These are phyloP conservation scores for Salix purpurea DNA, from an alignment of 345 rosid genomes.

Conservation along the genomic window DNA sequence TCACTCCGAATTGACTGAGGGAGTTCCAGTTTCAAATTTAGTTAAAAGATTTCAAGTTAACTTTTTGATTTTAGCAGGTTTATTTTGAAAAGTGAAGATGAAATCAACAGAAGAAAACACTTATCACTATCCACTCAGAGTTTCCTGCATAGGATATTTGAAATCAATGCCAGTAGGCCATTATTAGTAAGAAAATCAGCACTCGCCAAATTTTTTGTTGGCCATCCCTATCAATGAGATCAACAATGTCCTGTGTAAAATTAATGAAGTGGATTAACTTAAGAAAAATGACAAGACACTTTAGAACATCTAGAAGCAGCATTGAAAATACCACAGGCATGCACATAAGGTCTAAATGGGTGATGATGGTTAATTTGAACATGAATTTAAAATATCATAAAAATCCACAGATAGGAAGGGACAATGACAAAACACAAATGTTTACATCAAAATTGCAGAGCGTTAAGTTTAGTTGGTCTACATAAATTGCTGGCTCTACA, in stretches of 20 bases:
- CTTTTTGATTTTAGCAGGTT: background rate
- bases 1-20: background rate
- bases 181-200: slow-evolving; percentile 63
- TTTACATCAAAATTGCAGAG: background rate
- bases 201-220: slow-evolving; percentile 68
- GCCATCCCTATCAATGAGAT: slow-evolving; percentile 68
- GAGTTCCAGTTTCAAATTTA: background rate
- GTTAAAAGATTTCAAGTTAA: background rate
- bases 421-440: background rate
- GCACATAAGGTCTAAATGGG: background rate
- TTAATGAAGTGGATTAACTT: background rate
- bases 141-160: too few species aligned
- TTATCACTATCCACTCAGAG: background rate
- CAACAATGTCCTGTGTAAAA: slow-evolving; percentile 60
- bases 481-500: background rate
- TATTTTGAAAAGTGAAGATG: background rate
- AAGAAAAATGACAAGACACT: slow-evolving; percentile 5
- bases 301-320: background rate
- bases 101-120: background rate
- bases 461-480: background rate
- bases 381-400: background rate
- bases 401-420: background rate
- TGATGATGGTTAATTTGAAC: background rate
- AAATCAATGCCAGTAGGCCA: too few species aligned
- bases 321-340: background rate